phyloP scores from a whole-genome alignment of 1,139 yeast genomes.

The Blastobotrys persicus region DNA sequence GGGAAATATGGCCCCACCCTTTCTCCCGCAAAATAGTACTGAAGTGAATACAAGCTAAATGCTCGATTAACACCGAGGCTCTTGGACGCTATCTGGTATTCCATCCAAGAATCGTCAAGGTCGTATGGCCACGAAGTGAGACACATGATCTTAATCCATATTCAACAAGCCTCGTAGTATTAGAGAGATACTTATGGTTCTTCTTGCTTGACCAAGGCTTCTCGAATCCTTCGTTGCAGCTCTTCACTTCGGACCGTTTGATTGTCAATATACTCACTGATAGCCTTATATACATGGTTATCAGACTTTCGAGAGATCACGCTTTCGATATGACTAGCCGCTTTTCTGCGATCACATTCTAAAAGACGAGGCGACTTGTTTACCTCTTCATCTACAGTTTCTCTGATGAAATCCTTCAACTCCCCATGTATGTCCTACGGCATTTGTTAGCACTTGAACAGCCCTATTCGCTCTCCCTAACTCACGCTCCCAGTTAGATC shows the following conservation, averaged over 20 bases:
- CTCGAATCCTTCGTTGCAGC: neutral
- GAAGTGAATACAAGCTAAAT: too few relatives aligned
- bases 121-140: too few relatives aligned
- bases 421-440: conserved; percentile 25
- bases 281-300: conserved; percentile 4
- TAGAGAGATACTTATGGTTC: too few relatives aligned
- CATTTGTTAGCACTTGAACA: neutral
- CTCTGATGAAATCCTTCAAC: conserved; percentile 27
- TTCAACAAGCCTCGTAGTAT: too few relatives aligned
- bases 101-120: too few relatives aligned
- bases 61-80: too few relatives aligned
- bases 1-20: too few relatives aligned
- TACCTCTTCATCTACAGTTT: conserved; percentile 32
- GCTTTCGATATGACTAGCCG: conserved; percentile 13
- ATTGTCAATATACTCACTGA: conserved; percentile 7
- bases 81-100: too few relatives aligned
- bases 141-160: too few relatives aligned
- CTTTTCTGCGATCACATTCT: conserved; percentile 7
- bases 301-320: conserved; percentile 12
- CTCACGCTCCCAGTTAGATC: conserved; percentile 34
- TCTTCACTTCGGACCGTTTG: conserved; percentile 3
- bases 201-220: neutral
- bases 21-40: too few relatives aligned
- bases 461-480: neutral
- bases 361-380: conserved; percentile 24